phyloP scores from a whole-genome alignment of 129 eudicot species.

The Artemisia annua region DNA sequence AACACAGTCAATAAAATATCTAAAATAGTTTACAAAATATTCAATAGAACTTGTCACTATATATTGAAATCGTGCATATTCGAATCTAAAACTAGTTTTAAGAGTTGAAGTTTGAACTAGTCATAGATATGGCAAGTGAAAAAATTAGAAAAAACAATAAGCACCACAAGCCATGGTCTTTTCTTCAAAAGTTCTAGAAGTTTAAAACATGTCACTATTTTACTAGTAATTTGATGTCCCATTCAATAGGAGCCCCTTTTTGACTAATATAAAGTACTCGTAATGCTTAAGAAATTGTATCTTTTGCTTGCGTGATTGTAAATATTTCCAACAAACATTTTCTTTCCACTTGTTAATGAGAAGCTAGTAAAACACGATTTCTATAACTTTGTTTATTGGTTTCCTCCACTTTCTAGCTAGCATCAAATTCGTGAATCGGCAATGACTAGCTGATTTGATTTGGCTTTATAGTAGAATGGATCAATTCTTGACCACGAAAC shows the following conservation, averaged over 20 bases:
- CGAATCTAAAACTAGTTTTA: neutral
- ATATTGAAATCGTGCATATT: neutral
- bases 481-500: too few species aligned
- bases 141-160: neutral
- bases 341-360: neutral
- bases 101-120: neutral
- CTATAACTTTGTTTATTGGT: neutral
- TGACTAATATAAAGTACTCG: neutral
- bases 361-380: neutral
- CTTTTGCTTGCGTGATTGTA: slow-evolving; percentile 6
- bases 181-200: slow-evolving; percentile 24
- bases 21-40: too few species aligned
- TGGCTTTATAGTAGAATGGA: too few species aligned
- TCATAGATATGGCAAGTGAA: neutral
- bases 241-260: slow-evolving; percentile 17
- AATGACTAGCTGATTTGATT: too few species aligned
- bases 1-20: too few species aligned
- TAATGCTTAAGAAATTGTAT: slow-evolving; percentile 12
- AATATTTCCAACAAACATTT: neutral
- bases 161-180: neutral
- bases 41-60: too few species aligned
- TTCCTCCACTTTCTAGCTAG: too few species aligned
- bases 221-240: slow-evolving; percentile 1
- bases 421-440: too few species aligned
- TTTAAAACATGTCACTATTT: neutral